Percentiles rank a stretch among this genome's conserved stretches.
Evolutionary conservation across 2,329 filamentous ascomycete genomes (phyloP).

Genomic region (Exophiala bonariae): DNA sequence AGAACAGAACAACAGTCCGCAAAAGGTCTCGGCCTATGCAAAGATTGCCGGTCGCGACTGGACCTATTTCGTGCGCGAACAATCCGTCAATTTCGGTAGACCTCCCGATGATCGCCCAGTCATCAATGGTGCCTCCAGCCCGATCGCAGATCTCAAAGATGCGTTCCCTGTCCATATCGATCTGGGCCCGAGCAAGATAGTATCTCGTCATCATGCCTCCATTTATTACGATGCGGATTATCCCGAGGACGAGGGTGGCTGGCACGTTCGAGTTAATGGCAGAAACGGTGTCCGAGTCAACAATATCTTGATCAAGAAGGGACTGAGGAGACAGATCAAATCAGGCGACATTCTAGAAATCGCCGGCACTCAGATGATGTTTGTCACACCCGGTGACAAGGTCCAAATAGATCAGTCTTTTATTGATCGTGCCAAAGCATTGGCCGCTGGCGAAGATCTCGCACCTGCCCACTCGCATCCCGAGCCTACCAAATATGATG

Average conservation of each 20-base stretch:
- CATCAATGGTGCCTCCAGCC: constrained; percentile 40
- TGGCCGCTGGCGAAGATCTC: constrained; percentile 41
- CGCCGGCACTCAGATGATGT: constrained; percentile 95
- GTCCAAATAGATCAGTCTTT: constrained; percentile 69
- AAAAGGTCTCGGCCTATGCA: constrained; percentile 51
- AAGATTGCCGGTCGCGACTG: constrained; percentile 53
- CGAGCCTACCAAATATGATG: constrained; percentile 20
- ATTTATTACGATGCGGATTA: constrained; percentile 72
- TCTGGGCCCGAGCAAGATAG: constrained; percentile 77
- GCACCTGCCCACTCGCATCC: constrained; percentile 43
- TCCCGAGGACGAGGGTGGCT: constrained; percentile 53
- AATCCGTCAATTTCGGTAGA: constrained; percentile 50
- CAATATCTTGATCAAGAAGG: constrained; percentile 66
- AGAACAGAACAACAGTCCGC: constrained; percentile 36
- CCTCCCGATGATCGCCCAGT: constrained; percentile 45
- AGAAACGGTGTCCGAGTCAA: constrained; percentile 90
- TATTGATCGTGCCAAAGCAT: constrained; percentile 63
- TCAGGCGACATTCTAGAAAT: constrained; percentile 93
- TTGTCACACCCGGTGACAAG: constrained; percentile 80
- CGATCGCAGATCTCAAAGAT: constrained; percentile 46
- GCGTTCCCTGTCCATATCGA: constrained; percentile 71
- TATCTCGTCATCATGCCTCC: constrained; percentile 74
- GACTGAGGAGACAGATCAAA: constrained; percentile 64
- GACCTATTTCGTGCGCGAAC: constrained; percentile 53
- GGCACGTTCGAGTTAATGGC: constrained; percentile 85